Evolutionary conservation across 192 early-diverging fungal species (phyloP).

Genomic region (Backusella tarrabulga): DNA sequence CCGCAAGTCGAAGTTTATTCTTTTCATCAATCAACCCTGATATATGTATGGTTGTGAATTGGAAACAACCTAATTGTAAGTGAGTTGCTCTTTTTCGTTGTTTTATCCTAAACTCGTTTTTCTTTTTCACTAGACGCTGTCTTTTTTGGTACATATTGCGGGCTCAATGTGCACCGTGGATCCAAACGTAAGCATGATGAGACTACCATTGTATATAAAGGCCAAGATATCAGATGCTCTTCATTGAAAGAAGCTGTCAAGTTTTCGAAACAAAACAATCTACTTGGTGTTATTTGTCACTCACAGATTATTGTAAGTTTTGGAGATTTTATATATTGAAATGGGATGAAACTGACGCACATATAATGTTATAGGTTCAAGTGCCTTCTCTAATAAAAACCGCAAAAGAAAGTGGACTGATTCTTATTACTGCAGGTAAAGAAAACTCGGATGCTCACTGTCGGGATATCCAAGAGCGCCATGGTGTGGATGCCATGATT

Average conservation of each 20-base stretch:
- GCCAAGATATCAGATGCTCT: slow-evolving; percentile 40
- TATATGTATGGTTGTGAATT: slow-evolving; percentile 92
- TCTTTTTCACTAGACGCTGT: slow-evolving; percentile 62
- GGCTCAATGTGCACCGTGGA: slow-evolving; percentile 52
- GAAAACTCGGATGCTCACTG: slow-evolving; percentile 64
- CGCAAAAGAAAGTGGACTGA: slow-evolving; percentile 90
- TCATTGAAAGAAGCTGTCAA: slow-evolving; percentile 94
- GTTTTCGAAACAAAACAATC: slow-evolving; percentile 89
- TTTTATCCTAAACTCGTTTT: not conserved
- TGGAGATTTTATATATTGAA: too few relatives aligned
- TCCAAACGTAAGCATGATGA: slow-evolving; percentile 27
- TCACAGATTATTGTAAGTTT: slow-evolving; percentile 59
- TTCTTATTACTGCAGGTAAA: slow-evolving; percentile 88
- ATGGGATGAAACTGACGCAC: not conserved
- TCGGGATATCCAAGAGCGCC: slow-evolving; percentile 70
- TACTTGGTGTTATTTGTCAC: slow-evolving; percentile 91
- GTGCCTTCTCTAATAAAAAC: slow-evolving; percentile 89
- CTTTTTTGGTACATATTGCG: slow-evolving; percentile 88
- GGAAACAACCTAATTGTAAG: slow-evolving; percentile 99
- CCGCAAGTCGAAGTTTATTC: slow-evolving; percentile 45
- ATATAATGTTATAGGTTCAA: slow-evolving; percentile 62
- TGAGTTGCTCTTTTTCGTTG: not conserved
- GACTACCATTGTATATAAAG: slow-evolving; percentile 20
- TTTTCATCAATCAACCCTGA: slow-evolving; percentile 91
- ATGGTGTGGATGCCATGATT: slow-evolving; percentile 93